These are phyloP conservation scores for Jaapia argillacea DNA, from an alignment of 768 basidiomycete species.

Conservation along the genomic window DNA sequence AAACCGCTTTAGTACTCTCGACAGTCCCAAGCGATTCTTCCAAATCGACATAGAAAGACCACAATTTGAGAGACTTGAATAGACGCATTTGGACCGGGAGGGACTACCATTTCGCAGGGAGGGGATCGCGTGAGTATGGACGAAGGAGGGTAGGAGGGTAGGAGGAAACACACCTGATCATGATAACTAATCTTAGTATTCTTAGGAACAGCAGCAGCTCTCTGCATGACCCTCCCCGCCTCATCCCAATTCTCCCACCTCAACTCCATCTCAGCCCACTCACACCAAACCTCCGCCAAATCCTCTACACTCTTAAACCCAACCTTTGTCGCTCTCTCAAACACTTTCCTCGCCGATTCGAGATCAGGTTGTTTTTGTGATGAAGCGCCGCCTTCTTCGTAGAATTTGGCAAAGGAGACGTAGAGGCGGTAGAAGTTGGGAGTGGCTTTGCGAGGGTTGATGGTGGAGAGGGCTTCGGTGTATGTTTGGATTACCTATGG, in stretches of 20 bases:
- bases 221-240: slow-evolving; percentile 90
- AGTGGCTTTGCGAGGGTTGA: slow-evolving; percentile 82
- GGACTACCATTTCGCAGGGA: too few relatives aligned
- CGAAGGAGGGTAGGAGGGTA: not conserved
- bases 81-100: slow-evolving; percentile 81
- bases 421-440: slow-evolving; percentile 86
- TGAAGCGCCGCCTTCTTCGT: slow-evolving; percentile 86
- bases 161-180: slow-evolving; percentile 61
- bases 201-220: slow-evolving; percentile 86
- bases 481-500: slow-evolving; percentile 95
- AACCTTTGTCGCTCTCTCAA: slow-evolving; percentile 88
- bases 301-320: slow-evolving; percentile 96
- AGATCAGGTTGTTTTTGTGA: slow-evolving; percentile 76
- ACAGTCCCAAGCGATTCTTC: slow-evolving; percentile 96
- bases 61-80: slow-evolving; percentile 96
- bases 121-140: slow-evolving; percentile 8
- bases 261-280: slow-evolving; percentile 98
- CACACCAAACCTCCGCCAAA: slow-evolving; percentile 97
- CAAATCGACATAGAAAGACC: slow-evolving; percentile 97
- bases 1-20: slow-evolving; percentile 84
- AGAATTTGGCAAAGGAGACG: slow-evolving; percentile 94
- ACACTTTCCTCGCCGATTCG: slow-evolving; percentile 79
- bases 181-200: slow-evolving; percentile 89
- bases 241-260: slow-evolving; percentile 96
- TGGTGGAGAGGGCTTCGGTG: slow-evolving; percentile 77